A percentile compares a stretch with the other conserved stretches of the same genome.
These are phyloP conservation scores for Alternaria dauci DNA, from an alignment of 2,329 filamentous ascomycete genomes.

Conservation along the genomic window DNA sequence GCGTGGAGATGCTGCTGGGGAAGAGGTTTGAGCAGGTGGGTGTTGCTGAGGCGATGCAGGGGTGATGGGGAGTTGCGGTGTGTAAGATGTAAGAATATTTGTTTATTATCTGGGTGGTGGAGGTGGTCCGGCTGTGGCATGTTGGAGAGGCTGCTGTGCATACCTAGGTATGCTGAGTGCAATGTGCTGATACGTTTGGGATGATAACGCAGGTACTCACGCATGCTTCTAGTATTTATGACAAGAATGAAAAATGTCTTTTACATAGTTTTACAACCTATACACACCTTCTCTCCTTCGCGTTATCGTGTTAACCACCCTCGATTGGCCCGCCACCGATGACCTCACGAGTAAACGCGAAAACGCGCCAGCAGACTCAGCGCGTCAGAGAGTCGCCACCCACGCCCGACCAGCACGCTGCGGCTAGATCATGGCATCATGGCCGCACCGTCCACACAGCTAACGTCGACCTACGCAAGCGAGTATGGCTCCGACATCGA, in stretches of 20 bases:
- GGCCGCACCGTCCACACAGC: conserved; percentile 24
- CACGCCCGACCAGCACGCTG: conserved; percentile 9
- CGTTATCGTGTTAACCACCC: not conserved
- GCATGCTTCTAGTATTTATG: too few relatives aligned
- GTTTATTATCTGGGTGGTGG: too few relatives aligned
- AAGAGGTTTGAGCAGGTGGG: not conserved
- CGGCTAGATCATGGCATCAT: conserved; percentile 37
- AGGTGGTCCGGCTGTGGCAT: too few relatives aligned
- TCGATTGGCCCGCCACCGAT: conserved; percentile 15
- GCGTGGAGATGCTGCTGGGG: conserved; percentile 46
- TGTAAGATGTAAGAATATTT: too few relatives aligned
- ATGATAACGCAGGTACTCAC: too few relatives aligned
- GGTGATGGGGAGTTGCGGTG: too few relatives aligned
- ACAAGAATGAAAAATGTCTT: too few relatives aligned
- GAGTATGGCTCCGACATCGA: conserved; percentile 72
- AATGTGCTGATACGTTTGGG: too few relatives aligned
- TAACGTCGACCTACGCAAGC: conserved; percentile 46
- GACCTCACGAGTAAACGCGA: conserved; percentile 28
- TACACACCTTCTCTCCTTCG: not conserved
- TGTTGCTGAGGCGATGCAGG: not conserved
- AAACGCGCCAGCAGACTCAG: conserved; percentile 18
- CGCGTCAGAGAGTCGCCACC: conserved; percentile 22
- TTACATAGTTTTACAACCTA: too few relatives aligned
- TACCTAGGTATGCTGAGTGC: too few relatives aligned
- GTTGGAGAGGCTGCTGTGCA: too few relatives aligned